Evolutionary conservation across 2,329 filamentous ascomycete species (phyloP).

Genomic region (Epichloe gansuensis): DNA sequence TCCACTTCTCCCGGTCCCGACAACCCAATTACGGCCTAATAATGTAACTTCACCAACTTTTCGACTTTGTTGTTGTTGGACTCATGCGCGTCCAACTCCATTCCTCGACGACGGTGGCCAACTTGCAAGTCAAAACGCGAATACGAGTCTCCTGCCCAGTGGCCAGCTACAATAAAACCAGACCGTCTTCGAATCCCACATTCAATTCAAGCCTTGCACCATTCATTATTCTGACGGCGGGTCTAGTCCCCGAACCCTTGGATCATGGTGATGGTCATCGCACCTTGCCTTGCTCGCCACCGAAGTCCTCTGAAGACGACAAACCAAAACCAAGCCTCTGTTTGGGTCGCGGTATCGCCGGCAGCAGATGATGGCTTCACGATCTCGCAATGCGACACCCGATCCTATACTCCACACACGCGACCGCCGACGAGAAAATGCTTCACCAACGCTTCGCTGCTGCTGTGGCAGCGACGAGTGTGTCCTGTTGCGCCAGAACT

Average conservation of each 20-base stretch:
- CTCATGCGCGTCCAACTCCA: neutral
- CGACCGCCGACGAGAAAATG: constrained; percentile 12
- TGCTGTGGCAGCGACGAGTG: constrained; percentile 80
- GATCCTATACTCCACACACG: constrained; percentile 13
- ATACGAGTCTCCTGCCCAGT: neutral
- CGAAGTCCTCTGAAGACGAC: constrained; percentile 2
- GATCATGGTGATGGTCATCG: constrained; percentile 7
- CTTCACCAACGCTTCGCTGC: constrained; percentile 42
- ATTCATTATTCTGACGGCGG: neutral
- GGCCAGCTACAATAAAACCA: neutral
- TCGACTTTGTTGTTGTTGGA: neutral
- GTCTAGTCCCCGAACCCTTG: neutral
- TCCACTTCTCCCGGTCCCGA: neutral
- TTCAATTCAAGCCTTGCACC: neutral
- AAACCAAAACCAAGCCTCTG: neutral
- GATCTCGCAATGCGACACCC: constrained; percentile 2
- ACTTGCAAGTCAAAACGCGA: neutral
- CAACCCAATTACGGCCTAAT: neutral
- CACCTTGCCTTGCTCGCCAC: neutral
- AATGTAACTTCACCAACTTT: neutral
- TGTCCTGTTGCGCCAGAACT: constrained; percentile 70
- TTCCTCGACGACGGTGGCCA: neutral
- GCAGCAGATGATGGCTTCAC: constrained; percentile 5
- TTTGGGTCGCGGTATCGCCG: constrained; percentile 5
- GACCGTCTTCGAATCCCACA: neutral